phyloP scores from a whole-genome alignment of 306 rosid species.

The Medicago ruthenica region DNA sequence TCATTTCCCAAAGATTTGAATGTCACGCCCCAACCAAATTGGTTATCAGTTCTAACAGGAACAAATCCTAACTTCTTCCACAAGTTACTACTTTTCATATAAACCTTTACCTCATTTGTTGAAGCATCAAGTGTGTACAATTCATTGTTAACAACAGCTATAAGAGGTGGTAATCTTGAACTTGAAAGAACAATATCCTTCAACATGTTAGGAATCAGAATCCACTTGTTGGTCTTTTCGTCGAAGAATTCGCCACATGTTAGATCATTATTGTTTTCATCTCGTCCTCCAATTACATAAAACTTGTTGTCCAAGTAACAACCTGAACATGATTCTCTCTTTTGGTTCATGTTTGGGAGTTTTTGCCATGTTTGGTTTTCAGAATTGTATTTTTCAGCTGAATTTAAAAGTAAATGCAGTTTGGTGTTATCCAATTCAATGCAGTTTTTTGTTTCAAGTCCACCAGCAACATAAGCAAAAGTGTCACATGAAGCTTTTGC shows the following conservation, averaged over 20 bases:
- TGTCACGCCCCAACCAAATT: constrained; percentile 84
- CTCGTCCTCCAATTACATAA: constrained; percentile 75
- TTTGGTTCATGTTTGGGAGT: constrained; percentile 63
- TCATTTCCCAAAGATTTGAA: constrained; percentile 83
- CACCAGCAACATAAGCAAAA: constrained; percentile 78
- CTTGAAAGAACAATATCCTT: constrained; percentile 46
- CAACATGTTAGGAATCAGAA: constrained; percentile 64
- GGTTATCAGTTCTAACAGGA: constrained; percentile 66
- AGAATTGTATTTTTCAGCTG: constrained; percentile 69
- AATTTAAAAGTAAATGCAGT: constrained; percentile 46
- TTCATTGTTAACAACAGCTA: constrained; percentile 70
- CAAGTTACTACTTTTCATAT: constrained; percentile 52
- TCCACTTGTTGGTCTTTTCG: constrained; percentile 59
- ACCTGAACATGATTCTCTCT: constrained; percentile 68
- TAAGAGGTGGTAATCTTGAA: constrained; percentile 66
- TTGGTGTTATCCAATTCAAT: neutral
- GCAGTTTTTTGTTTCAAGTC: constrained; percentile 49
- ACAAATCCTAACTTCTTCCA: constrained; percentile 79
- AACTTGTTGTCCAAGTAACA: constrained; percentile 76
- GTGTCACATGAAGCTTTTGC: constrained; percentile 71
- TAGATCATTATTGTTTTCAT: constrained; percentile 48
- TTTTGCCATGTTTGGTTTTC: constrained; percentile 61
- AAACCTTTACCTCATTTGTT: constrained; percentile 72
- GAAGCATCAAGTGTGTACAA: constrained; percentile 66
- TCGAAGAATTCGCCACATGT: constrained; percentile 72